Base-by-base conservation (phyloP, 2,329 filamentous ascomycete genomes). In the Claviceps humidiphila region DNA sequence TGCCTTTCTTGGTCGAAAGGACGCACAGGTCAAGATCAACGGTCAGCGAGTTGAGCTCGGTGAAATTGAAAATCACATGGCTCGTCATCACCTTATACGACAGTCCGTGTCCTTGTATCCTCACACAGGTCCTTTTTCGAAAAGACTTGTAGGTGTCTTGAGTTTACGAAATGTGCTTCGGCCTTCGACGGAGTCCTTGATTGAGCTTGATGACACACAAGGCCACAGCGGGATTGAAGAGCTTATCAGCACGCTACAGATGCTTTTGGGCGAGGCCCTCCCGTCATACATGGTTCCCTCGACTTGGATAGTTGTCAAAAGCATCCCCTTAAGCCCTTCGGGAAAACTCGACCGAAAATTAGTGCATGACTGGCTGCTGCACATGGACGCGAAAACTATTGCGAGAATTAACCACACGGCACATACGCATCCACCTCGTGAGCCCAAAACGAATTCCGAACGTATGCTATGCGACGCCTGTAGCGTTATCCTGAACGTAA, bases 11-110 rank as follows among this genome's bases (percentile, higher is more conserved):
- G 59, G 60, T 47, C 67, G 77, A 39, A 74, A 74, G 55, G 77
- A 80, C 57, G 53, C 50, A 4, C 61, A 64, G 59, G 69, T 80
- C 30, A 81, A 81, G 60, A 63, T 80, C 16, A 67, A 71, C 37
- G 80, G 80, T 34, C 77, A 71, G 42, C 57, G 58, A 6, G 51
- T 77, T 51, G 80, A 74, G 62, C 64, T 74, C 1, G 56, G 57
- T 30, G 61, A 64, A 17, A 54, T 62, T 4, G 59, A 64, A 49
- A 54, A 47, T 14, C 48, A 55, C 14, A 51, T 54, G 9, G 46
- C 49, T 42, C 43, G 47, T 24, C 30, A 45, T 13, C 22, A 41
- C 8, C 7, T 11, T 8, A 49, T 22, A 13, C 17, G 47, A 13
- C 26, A 53, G 7, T 39, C 40, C 14, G 30, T 44, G 9, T 26